Base-by-base conservation (phyloP, 2,329 filamentous ascomycete species). In the Ophidiomyces ophidiicola region DNA sequence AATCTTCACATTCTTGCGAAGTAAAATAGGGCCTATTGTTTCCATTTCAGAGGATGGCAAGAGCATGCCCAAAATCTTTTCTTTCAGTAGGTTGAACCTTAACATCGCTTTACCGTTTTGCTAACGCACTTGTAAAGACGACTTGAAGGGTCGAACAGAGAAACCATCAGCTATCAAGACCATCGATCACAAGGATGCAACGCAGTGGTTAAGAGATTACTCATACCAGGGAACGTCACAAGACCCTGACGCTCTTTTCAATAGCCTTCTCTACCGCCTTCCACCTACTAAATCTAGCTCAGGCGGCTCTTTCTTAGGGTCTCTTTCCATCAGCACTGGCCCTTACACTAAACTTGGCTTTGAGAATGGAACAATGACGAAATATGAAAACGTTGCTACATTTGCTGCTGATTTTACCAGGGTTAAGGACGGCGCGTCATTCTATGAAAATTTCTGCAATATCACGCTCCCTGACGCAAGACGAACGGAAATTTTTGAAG, bases 31-130 rank as follows among this genome's bases (percentile, higher is more conserved):
- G 5, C 62, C 70, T 6, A 57, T 80, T 0, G 72, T 78, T 0
- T 79, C 76, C 0, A 65, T 79, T 7, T 80, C 75, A 1, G 48
- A 59, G 2, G 74, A 80, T 51, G 76, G 76, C n/a, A 54, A 62
- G 12, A 64, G 69, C 37, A 52, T 75, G 8, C 77, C 77, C 0
- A 64, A 74, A 42, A 60, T 77, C 3, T 78, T 74, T 34, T 32
- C 41, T n/a, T 38, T 31, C 17, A 17, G 45, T 48, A 39, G 28
- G 43, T n/a, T 30, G 44, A 41, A 17, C 34, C 6, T 21, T 15
- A 2, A 6, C 6, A 42, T 33, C 23, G 4, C 37, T 43, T 24
- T 30, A 28, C 21, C 25, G 23, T n/a, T 25, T 18, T 24, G n/a
- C 35, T 37, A 15, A 37, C 25, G 15, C 8, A 26, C 15, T 37